phyloP scores from a whole-genome alignment of 352 stramenopile genomes.

The Pythium chondricola region DNA sequence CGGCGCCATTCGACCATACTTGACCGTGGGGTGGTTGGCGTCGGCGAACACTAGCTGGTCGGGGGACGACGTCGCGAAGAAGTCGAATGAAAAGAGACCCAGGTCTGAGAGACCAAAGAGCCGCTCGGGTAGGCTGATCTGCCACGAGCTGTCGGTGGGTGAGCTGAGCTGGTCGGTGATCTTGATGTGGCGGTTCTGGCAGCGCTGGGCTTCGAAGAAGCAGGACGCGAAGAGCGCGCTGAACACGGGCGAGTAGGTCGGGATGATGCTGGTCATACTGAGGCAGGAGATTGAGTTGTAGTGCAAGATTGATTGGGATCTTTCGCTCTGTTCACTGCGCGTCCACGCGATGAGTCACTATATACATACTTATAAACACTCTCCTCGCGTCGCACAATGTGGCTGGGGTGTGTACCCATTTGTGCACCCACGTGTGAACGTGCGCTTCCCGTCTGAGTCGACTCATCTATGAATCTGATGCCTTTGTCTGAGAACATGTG shows the following conservation, averaged over 20 bases:
- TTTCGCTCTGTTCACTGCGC: constrained; percentile 5
- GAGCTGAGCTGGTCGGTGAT: constrained; percentile 7
- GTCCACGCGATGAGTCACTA: constrained; percentile 4
- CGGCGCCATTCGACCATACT: constrained; percentile 1
- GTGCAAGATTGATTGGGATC: not conserved
- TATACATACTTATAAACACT: too few relatives aligned
- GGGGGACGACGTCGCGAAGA: constrained; percentile 12
- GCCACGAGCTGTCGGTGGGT: constrained; percentile 8
- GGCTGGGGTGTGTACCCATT: too few relatives aligned
- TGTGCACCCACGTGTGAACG: too few relatives aligned
- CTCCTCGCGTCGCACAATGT: too few relatives aligned
- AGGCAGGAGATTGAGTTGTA: not conserved
- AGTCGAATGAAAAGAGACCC: constrained; percentile 14
- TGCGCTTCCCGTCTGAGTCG: too few relatives aligned
- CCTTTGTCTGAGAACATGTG: too few relatives aligned
- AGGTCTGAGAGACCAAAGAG: constrained; percentile 15
- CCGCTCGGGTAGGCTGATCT: constrained; percentile 9
- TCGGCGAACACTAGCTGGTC: constrained; percentile 13
- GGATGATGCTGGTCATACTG: not conserved
- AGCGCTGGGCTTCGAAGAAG: constrained; percentile 18
- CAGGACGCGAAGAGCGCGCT: constrained; percentile 5
- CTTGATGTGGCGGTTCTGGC: constrained; percentile 13
- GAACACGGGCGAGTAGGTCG: constrained; percentile 6
- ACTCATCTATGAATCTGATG: too few relatives aligned
- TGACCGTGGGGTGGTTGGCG: constrained; percentile 13